Conservation (phyloP, 768 basidiomycete species). For the Trametes maxima region DNA sequence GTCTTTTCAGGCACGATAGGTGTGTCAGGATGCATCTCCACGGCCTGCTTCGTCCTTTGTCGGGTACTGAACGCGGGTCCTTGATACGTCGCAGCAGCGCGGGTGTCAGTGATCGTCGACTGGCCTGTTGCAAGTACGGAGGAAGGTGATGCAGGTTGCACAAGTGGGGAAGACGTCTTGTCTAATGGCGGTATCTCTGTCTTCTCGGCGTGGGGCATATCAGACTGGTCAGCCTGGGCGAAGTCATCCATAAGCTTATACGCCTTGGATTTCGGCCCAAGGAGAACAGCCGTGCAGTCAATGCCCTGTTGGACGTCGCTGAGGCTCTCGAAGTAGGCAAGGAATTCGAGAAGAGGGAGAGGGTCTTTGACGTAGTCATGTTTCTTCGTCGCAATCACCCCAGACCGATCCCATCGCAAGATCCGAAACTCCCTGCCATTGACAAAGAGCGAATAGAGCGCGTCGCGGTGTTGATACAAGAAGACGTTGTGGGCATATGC, state of each 20-base stretch:
- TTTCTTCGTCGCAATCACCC: not conserved
- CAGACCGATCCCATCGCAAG: conserved; percentile 5
- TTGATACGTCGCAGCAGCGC: too few relatives aligned
- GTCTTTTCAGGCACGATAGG: too few relatives aligned
- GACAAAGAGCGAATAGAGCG: not conserved
- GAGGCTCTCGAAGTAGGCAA: not conserved
- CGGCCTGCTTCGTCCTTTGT: too few relatives aligned
- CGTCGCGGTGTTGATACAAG: not conserved
- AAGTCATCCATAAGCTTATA: not conserved
- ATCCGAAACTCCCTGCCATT: not conserved
- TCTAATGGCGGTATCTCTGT: too few relatives aligned
- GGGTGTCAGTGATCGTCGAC: too few relatives aligned
- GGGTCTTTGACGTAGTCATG: conserved; percentile 1
- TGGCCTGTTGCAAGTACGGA: too few relatives aligned
- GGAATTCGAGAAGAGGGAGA: not conserved
- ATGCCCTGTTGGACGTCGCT: not conserved
- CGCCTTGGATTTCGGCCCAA: not conserved
- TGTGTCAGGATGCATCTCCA: too few relatives aligned
- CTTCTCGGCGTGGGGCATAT: not conserved
- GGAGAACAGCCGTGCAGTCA: not conserved
- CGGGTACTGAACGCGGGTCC: too few relatives aligned
- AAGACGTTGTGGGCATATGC: not conserved
- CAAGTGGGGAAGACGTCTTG: too few relatives aligned
- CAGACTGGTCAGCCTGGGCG: not conserved
- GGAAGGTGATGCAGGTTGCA: too few relatives aligned